Conservation (phyloP, 2,329 filamentous ascomycete species). For the Ophiosphaerella herpotricha region DNA sequence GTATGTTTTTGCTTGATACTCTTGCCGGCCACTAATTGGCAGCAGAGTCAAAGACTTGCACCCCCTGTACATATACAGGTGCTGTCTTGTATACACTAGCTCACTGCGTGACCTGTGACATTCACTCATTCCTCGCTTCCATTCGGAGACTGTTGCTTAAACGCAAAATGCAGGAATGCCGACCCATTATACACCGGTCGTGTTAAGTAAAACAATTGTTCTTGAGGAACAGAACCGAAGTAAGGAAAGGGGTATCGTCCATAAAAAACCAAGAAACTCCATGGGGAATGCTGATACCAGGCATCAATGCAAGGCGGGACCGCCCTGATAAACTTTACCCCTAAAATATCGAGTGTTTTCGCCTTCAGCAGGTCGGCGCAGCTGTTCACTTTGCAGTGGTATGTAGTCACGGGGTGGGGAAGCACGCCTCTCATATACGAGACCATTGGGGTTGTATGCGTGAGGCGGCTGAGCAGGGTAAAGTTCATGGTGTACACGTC, state of each 20-base stretch:
- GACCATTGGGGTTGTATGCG: slow-evolving; percentile 16
- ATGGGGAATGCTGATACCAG: slow-evolving; percentile 6
- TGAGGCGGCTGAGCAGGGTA: slow-evolving; percentile 9
- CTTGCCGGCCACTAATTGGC: too few species aligned
- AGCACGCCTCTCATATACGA: slow-evolving; percentile 16
- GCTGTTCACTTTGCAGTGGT: slow-evolving; percentile 13
- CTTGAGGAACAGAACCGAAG: slow-evolving; percentile 11
- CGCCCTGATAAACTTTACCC: slow-evolving; percentile 16
- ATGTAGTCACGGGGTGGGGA: slow-evolving; percentile 14
- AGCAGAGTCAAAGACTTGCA: too few species aligned
- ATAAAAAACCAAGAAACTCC: slow-evolving; percentile 21
- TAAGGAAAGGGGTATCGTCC: slow-evolving; percentile 34
- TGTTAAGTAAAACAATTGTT: background rate
- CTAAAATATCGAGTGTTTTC: slow-evolving; percentile 13
- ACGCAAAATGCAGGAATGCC: background rate
- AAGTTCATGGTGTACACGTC: slow-evolving; percentile 23
- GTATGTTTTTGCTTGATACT: too few species aligned
- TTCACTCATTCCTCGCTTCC: too few species aligned
- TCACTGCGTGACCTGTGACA: too few species aligned
- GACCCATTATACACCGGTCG: too few species aligned
- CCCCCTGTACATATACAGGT: too few species aligned
- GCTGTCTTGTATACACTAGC: too few species aligned
- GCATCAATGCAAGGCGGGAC: slow-evolving; percentile 15
- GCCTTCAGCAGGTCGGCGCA: slow-evolving; percentile 10
- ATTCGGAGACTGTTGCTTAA: too few species aligned